phyloP scores from a whole-genome alignment of 768 basidiomycete species.

The Rhodosporidiobolus sp. region DNA sequence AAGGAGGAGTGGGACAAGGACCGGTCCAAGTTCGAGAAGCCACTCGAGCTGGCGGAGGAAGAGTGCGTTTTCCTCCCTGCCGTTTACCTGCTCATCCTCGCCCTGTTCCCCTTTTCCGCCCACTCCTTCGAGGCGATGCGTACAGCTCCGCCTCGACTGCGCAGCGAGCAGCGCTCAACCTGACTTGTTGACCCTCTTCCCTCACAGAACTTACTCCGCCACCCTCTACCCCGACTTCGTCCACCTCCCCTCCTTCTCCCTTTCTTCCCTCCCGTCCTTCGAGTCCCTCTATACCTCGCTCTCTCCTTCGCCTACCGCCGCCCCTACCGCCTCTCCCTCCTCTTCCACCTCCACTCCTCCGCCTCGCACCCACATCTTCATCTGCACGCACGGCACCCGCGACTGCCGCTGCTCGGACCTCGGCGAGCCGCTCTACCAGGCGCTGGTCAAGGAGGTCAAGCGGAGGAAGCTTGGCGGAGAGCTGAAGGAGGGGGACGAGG shows the following conservation, averaged over 20 bases:
- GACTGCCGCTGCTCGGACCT: slow-evolving; percentile 46
- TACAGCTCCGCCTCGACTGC: no score
- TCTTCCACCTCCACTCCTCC: neutral
- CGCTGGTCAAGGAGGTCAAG: slow-evolving; percentile 29
- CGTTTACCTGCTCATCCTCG: no score
- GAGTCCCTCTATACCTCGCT: slow-evolving; percentile 3
- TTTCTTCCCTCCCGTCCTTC: slow-evolving; percentile 24
- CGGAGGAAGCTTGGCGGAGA: slow-evolving; percentile 29
- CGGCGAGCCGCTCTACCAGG: slow-evolving; percentile 41
- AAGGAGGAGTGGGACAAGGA: slow-evolving; percentile 20
- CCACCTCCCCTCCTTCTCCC: slow-evolving; percentile 6
- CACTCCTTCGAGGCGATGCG: no score
- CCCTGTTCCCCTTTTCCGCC: neutral
- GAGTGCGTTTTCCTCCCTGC: slow-evolving; percentile 12
- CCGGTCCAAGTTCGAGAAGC: slow-evolving; percentile 28
- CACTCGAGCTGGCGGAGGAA: neutral
- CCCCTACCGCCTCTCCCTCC: neutral
- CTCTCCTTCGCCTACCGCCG: neutral
- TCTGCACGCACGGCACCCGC: slow-evolving; percentile 45
- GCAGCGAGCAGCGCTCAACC: no score
- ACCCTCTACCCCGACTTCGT: slow-evolving; percentile 39
- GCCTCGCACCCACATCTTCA: slow-evolving; percentile 37
- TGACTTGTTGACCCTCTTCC: neutral
- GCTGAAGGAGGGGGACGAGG: slow-evolving; percentile 5
- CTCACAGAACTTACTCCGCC: slow-evolving; percentile 27